Evolutionary conservation across 1,284 basidiomycete genomes (phyloP).

Genomic region (Trametes hirsuta): DNA sequence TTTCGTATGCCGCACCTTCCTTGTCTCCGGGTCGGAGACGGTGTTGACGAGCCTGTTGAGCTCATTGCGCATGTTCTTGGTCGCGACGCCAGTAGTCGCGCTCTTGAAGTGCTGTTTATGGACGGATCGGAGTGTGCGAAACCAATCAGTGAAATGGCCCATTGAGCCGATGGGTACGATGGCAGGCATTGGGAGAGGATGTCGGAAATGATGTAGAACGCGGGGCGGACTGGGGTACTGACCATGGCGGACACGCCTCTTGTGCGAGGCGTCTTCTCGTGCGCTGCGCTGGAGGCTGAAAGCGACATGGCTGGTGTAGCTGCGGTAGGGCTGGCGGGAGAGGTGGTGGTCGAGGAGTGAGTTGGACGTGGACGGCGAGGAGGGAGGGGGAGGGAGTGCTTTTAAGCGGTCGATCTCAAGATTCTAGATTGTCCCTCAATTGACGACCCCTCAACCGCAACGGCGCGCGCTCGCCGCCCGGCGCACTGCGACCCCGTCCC

Average conservation of each 20-base stretch:
- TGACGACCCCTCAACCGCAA: not conserved
- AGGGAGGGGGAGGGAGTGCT: not conserved
- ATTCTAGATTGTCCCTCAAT: not conserved
- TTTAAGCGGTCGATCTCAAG: not conserved
- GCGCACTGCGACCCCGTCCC: no score
- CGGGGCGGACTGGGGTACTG: constrained; percentile 15
- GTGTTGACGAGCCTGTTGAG: constrained; percentile 89
- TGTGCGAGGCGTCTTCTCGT: constrained; percentile 32
- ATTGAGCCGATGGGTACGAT: constrained; percentile 17
- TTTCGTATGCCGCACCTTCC: constrained; percentile 66
- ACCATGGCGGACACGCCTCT: constrained; percentile 37
- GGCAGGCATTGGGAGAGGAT: constrained; percentile 1
- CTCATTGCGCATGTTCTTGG: constrained; percentile 98
- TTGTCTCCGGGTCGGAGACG: constrained; percentile 77
- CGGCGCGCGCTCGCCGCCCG: constrained; percentile 3
- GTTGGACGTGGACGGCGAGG: not conserved
- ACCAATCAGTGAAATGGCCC: constrained; percentile 18
- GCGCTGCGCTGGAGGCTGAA: constrained; percentile 13
- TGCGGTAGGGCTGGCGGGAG: not conserved
- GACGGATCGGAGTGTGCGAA: constrained; percentile 16
- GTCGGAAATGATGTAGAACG: not conserved
- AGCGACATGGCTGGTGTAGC: constrained; percentile 14
- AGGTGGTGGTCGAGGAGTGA: not conserved
- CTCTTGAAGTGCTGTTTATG: constrained; percentile 89
- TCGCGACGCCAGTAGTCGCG: constrained; percentile 94